A percentile compares a stretch with the other conserved stretches of the same genome.
phyloP scores from a whole-genome alignment of 768 basidiomycete genomes.

The Xerocomellus intermedius region DNA sequence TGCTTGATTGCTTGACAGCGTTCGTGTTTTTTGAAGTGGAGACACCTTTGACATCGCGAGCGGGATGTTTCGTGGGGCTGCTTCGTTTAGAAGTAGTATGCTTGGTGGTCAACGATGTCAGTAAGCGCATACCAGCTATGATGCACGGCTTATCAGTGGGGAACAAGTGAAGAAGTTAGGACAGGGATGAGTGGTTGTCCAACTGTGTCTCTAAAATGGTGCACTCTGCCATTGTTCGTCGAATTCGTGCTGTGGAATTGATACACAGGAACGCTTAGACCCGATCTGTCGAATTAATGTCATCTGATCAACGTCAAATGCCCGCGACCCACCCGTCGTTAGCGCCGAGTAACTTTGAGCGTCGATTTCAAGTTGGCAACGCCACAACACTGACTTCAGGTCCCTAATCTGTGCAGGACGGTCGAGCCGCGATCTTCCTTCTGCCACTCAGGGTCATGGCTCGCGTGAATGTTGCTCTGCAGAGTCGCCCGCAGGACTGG shows the following conservation, averaged over 20 bases:
- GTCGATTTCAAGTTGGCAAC: too few relatives aligned
- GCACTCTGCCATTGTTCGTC: constrained; percentile 21
- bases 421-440: neutral
- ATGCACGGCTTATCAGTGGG: neutral
- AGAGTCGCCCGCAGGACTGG: constrained; percentile 59
- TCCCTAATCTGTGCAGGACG: neutral
- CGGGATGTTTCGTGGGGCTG: constrained; percentile 10
- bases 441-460: constrained; percentile 9
- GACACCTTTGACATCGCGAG: constrained; percentile 8
- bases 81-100: constrained; percentile 1
- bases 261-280: constrained; percentile 5
- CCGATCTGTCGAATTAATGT: neutral
- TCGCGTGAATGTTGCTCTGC: constrained; percentile 11
- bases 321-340: neutral
- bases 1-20: constrained; percentile 3
- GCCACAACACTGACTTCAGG: neutral
- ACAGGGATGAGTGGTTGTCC: neutral
- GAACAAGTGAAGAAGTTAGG: neutral
- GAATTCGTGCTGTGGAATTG: constrained; percentile 2
- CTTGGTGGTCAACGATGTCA: constrained; percentile 6
- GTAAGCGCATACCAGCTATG: constrained; percentile 16
- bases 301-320: neutral
- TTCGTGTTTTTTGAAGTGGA: constrained; percentile 4
- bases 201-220: neutral
- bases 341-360: too few relatives aligned